Percentiles rank a stretch among this genome's conserved stretches.
These are phyloP conservation scores for Candida arabinofermentans DNA, from an alignment of 805 yeast genomes.

Conservation along the genomic window DNA sequence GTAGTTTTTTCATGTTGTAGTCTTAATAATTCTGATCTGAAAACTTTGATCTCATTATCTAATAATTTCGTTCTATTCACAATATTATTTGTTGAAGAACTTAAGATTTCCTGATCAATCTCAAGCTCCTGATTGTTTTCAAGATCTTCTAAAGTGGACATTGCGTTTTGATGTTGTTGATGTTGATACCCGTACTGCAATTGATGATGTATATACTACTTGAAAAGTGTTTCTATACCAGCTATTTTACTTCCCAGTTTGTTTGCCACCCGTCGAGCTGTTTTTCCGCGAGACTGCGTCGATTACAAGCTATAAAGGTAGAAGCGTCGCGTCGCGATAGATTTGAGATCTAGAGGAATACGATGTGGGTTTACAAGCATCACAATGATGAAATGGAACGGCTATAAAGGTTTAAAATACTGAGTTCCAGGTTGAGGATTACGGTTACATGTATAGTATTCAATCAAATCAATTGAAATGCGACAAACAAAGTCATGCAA, in stretches of 20 bases:
- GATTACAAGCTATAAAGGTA: background rate
- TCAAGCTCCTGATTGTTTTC: constrained; percentile 54
- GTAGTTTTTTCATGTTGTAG: constrained; percentile 88
- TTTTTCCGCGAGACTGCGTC: background rate
- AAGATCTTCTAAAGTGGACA: constrained; percentile 85
- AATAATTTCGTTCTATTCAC: constrained; percentile 79
- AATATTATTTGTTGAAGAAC: constrained; percentile 76
- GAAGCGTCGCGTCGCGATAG: background rate
- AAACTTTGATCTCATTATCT: constrained; percentile 93
- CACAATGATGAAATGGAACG: too few relatives aligned
- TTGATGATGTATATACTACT: background rate
- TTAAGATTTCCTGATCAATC: constrained; percentile 77
- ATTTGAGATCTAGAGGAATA: background rate
- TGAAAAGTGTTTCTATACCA: background rate
- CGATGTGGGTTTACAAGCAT: too few relatives aligned
- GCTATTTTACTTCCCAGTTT: background rate
- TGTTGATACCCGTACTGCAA: background rate
- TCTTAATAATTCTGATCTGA: constrained; percentile 88
- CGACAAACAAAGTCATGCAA: too few relatives aligned
- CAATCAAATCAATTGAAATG: too few relatives aligned
- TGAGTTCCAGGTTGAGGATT: too few relatives aligned
- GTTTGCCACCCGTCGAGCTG: background rate
- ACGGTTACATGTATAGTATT: too few relatives aligned
- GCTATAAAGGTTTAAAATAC: too few relatives aligned
- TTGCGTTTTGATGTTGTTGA: constrained; percentile 21